Base-by-base conservation (phyloP, 345 rosid genomes). In the Citrus mangshanensis region DNA sequence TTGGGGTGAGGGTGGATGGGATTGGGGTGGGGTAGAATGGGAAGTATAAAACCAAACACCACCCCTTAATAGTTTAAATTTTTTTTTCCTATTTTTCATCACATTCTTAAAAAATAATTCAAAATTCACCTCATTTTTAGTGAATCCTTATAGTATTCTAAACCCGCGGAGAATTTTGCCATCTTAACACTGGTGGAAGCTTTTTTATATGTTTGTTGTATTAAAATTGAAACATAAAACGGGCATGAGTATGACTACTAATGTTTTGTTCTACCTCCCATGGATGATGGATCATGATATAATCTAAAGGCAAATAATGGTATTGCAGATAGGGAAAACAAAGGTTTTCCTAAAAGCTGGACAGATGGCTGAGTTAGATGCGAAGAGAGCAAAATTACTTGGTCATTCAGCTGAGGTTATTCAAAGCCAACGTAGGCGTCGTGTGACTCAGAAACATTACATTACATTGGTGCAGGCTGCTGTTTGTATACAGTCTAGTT, bases 361-460 rank as follows among this genome's bases (percentile, higher is more conserved):
- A 72, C 94, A 92, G 72, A 88, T 91, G 91, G 95, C 93, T 25
- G 91, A 91, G 83, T 82, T 95, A 79, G 98, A 95, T 88, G 88
- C 93, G n/a, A 82, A 76, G 76, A 90, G 90, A 83, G 84, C 88
- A 68, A 84, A 74, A 80, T 32, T 79, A 46, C 90, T 85, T 28
- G 86, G 90, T 51, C 87, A 84, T 74, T 85, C 93, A n/a, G 98
- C 96, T 60, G 84, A 71, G 75, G 81, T 87, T 77, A 86, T 95
- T 83, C 99, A 95, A 78, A 84, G 86, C 68, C 82, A 83, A 78
- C 38, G 65, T 76, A 88, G 85, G 84, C 76, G 88, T 70, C 75
- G 60, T 70, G 65, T 83, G 32, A 75, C 86, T 80, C 93, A 87
- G 73, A 92, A 80, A 81, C 86, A 78, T 32, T 93, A 81, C 79